Evolutionary conservation across 2,329 filamentous ascomycete genomes (phyloP), one percentile per base, ranked within the genome.

Genomic region (Penicillium sp.): DNA sequence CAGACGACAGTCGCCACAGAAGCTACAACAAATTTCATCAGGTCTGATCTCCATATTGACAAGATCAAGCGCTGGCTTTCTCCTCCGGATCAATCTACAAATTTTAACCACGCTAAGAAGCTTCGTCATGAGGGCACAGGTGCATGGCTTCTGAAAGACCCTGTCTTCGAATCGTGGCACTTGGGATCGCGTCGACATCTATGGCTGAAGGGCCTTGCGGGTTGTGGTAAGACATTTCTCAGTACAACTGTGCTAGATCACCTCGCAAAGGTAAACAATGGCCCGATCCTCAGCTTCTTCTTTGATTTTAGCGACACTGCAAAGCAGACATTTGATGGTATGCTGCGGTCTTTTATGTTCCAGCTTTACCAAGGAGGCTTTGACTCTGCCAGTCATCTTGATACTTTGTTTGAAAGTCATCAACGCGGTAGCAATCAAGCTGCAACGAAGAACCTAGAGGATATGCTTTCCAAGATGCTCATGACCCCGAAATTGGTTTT

Each of bases 221-320:
- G 54, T 14, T 56, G 50, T 50, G 47, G 54, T n/a, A 56, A 54
- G 18, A 36, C 54, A 10, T 39, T 56, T 41, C 50, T 56, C 6
- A 54, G 50, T 45, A 22, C 48, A 4, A 56, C 38, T 42, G 32
- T 54, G 14, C 32, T 56, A 45, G 50, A 53, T 13, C 21, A 56
- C 29, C 46, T 56, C 27, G 21, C 21, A 10, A 21, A 54, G 4
- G 4, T 7, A 53, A 42, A 24, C 44, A 34, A 49, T 11, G 29
- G 13, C 21, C 45, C 43, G 21, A 47, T 50, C 41, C 50, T 56
- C 10, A 42, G 29, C 22, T 57, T 54, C 44, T 57, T 57, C 54
- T 57, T 57, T 48, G 50, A 54, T 40, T 57, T 54, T 43, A 45
- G 5, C 7, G 50, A 54, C 32, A 14, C 11, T 7, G 13, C 16